phyloP scores from a whole-genome alignment of 139 green algal genomes.

The Chlorella sp. region DNA sequence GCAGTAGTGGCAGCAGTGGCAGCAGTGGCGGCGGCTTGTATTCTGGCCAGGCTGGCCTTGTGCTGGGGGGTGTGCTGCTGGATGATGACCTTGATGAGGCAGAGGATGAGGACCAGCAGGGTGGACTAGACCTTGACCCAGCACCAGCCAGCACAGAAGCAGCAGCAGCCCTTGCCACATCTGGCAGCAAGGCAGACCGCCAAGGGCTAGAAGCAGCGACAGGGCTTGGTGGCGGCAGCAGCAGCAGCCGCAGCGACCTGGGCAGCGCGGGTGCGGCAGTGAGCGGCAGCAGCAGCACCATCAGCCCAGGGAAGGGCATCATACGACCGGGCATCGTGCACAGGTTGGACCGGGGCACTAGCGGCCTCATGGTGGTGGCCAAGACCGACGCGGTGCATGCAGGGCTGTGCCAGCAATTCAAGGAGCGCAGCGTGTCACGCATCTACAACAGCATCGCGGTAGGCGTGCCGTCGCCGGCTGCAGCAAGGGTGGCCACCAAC shows the following conservation, averaged over 20 bases:
- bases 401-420: slow-evolving; percentile 74
- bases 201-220: too few species aligned
- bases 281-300: not conserved
- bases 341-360: slow-evolving; percentile 90
- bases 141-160: too few species aligned
- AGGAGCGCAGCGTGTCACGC: slow-evolving; percentile 55
- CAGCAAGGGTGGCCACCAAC: slow-evolving; percentile 59
- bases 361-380: slow-evolving; percentile 88
- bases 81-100: too few species aligned
- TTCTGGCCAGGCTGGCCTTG: too few species aligned
- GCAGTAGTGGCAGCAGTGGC: too few species aligned
- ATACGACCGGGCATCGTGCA: slow-evolving; percentile 95
- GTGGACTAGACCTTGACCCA: too few species aligned
- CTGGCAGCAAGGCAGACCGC: too few species aligned
- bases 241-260: slow-evolving; percentile 4
- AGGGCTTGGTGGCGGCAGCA: too few species aligned
- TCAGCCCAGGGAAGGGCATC: not conserved
- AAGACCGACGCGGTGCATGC: slow-evolving; percentile 59
- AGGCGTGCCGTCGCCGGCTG: slow-evolving; percentile 17
- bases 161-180: too few species aligned
- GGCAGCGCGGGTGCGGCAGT: not conserved
- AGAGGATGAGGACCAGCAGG: too few species aligned
- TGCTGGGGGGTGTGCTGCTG: too few species aligned
- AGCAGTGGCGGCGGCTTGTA: too few species aligned
- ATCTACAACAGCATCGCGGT: slow-evolving; percentile 60